phyloP scores from a whole-genome alignment of 768 basidiomycete genomes.

The Russula abietina region DNA sequence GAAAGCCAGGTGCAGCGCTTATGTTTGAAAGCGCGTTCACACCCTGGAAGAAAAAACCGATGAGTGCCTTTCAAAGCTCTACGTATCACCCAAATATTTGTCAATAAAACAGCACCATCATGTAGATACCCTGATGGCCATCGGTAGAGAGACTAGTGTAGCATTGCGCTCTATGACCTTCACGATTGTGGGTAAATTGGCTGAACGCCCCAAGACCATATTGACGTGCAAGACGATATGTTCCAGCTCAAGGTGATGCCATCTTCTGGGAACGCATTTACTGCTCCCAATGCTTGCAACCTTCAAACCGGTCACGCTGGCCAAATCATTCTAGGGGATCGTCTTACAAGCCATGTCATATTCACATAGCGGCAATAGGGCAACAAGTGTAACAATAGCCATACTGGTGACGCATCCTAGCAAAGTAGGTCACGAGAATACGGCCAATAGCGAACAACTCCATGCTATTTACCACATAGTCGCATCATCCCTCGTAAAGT shows the following conservation, averaged over 20 bases:
- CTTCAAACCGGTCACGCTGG: not conserved
- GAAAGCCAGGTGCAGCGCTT: no score
- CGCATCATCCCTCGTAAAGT: constrained; percentile 7
- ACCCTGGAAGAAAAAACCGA: no score
- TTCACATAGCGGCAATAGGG: constrained; percentile 6
- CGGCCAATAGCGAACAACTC: not conserved
- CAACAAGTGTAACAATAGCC: constrained; percentile 2
- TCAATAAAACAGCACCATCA: no score
- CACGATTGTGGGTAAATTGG: no score
- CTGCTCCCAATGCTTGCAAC: not conserved
- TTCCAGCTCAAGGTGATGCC: no score
- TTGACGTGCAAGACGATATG: no score
- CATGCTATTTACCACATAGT: not conserved
- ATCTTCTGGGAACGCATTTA: not conserved
- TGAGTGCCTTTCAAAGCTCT: no score
- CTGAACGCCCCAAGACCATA: no score
- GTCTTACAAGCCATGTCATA: constrained; percentile 10
- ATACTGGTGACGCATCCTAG: not conserved
- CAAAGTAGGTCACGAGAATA: not conserved
- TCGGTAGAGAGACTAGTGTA: not conserved
- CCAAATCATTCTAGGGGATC: not conserved
- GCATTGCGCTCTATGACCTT: not conserved
- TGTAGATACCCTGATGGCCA: no score
- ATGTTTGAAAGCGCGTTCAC: no score
- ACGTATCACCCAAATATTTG: no score